These are phyloP conservation scores for Russula ochroleuca DNA, from an alignment of 768 basidiomycete species.

Conservation along the genomic window DNA sequence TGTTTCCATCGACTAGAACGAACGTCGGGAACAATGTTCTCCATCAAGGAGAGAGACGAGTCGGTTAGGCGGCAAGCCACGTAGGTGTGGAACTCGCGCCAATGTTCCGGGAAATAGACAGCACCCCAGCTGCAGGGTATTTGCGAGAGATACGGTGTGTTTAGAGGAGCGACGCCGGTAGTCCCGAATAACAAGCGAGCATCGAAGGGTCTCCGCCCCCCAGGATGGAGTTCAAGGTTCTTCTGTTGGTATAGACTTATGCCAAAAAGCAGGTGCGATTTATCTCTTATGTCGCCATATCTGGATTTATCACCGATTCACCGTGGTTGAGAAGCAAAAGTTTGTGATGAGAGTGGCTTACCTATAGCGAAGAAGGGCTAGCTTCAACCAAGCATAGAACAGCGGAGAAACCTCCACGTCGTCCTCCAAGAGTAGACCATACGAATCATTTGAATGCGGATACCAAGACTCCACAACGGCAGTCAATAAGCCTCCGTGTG, in stretches of 20 bases:
- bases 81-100: slow-evolving; percentile 83
- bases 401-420: slow-evolving; percentile 82
- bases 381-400: slow-evolving; percentile 83
- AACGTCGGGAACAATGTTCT: slow-evolving; percentile 61
- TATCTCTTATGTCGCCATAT: slow-evolving; percentile 46
- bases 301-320: slow-evolving; percentile 42
- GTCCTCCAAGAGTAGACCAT: slow-evolving; percentile 79
- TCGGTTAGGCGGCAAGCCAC: slow-evolving; percentile 59
- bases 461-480: slow-evolving; percentile 92
- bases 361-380: slow-evolving; percentile 74
- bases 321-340: slow-evolving; percentile 7
- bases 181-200: slow-evolving; percentile 54
- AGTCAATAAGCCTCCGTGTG: slow-evolving; percentile 75
- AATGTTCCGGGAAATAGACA: slow-evolving; percentile 83
- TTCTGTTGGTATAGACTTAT: slow-evolving; percentile 87
- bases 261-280: slow-evolving; percentile 57
- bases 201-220: slow-evolving; percentile 65
- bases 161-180: slow-evolving; percentile 39
- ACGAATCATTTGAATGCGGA: slow-evolving; percentile 64
- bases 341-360: slow-evolving; percentile 30
- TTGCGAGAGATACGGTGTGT: slow-evolving; percentile 77
- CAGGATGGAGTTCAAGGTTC: slow-evolving; percentile 64
- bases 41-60: slow-evolving; percentile 37
- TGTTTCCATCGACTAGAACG: slow-evolving; percentile 77
- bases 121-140: slow-evolving; percentile 93